Evolutionary conservation across 805 yeast species (phyloP), one percentile per base, ranked within the genome.

Genomic region (Sporopachydermia quercuum): DNA sequence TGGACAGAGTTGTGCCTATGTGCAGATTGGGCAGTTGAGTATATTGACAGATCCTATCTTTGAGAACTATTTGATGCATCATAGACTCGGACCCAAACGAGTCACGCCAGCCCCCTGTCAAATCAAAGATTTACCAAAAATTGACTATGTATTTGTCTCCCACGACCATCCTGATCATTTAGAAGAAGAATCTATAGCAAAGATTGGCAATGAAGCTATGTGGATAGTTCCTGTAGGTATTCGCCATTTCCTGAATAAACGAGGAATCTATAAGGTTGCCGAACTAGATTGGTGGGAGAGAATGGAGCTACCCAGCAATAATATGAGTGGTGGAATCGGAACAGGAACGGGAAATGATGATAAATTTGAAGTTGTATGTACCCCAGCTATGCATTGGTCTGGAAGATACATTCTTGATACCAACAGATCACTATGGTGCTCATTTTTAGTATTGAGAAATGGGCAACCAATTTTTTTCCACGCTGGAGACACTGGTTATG

Each of bases 321-420:
- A 52, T n/a, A 16, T 16, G 11, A 16, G 38, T 46, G 5, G 39
- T 43, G 19, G n/a, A 27, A 15, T n/a, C n/a, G 42, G 47, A 5
- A 47, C 51, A 15, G 41, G 50, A 4, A 49, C 51, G 2, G 55
- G 52, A 15, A 53, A 57, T 6, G 50, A 53, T 3, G 76, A 76
- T 43, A 63, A 63, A 4, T 86, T 79, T 62, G 86, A 83, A 47
- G 64, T 89, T 14, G 87, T 83, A 1, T 83, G 96, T 56, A 71
- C 91, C 0, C 97, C 97, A 0, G 85, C 96, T 0, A 79, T 80
- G 93, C 97, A 89, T 58, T 89, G 97, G 97, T 81, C 94, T 1
- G 97, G 97, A 0, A 61, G 96, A 30, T 70, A 71, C 23, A 57
- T 87, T n/a, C 52, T 76, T 15, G 97, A 89, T 55, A 71, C 93